These are phyloP conservation scores for Psidium friedrichsthalianum DNA, from an alignment of 345 rosid genomes.

Conservation along the genomic window DNA sequence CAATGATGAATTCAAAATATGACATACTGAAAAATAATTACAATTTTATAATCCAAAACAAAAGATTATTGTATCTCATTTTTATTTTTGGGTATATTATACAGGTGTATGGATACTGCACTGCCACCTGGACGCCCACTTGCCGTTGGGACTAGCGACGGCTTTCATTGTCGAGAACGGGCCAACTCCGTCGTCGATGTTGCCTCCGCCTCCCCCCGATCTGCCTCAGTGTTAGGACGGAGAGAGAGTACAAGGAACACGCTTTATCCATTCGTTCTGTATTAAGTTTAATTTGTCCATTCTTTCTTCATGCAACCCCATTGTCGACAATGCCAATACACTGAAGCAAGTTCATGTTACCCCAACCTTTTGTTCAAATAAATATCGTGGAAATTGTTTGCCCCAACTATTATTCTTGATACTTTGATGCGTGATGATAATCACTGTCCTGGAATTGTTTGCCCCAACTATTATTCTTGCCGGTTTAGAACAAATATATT, in stretches of 20 bases:
- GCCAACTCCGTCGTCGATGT: not conserved
- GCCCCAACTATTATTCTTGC: no score
- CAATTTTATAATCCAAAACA: not conserved
- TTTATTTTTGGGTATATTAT: not conserved
- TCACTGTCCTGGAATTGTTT: no score
- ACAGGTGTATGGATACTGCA: conserved; percentile 9
- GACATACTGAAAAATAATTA: not conserved
- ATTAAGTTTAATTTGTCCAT: not conserved
- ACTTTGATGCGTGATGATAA: no score
- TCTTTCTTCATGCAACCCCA: not conserved
- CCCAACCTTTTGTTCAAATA: not conserved
- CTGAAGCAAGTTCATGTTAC: not conserved
- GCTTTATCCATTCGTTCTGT: not conserved
- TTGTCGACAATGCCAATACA: not conserved
- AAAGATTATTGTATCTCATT: not conserved
- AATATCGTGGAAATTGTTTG: no score
- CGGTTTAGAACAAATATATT: no score
- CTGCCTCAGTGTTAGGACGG: conserved; percentile 5
- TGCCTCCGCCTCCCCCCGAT: conserved; percentile 10
- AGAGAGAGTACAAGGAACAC: not conserved
- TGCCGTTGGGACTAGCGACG: conserved; percentile 2
- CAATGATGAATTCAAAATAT: not conserved
- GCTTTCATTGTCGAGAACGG: conserved; percentile 5
- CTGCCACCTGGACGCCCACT: conserved; percentile 7
- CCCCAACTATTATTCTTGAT: no score